Conservation (phyloP, 2,329 filamentous ascomycete species). For the Aspergillus bombycis region DNA sequence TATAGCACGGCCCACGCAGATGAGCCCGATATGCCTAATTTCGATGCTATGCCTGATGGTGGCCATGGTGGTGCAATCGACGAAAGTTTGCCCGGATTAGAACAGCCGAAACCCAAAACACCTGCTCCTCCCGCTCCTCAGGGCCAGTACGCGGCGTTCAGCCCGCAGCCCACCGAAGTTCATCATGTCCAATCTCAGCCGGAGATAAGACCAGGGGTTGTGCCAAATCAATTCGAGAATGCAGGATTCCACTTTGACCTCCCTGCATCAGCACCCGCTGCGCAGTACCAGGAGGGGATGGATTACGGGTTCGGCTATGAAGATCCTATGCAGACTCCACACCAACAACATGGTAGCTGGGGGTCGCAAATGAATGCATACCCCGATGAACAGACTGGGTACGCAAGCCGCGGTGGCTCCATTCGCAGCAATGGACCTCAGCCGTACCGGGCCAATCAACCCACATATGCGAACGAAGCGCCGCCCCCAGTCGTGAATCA, state of each 20-base stretch:
- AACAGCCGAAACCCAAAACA: constrained; percentile 32
- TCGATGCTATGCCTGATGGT: constrained; percentile 57
- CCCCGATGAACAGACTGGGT: constrained; percentile 10
- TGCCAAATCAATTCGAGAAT: constrained; percentile 42
- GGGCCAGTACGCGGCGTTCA: constrained; percentile 41
- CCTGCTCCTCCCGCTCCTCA: constrained; percentile 23
- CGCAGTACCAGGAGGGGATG: constrained; percentile 20
- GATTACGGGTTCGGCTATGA: constrained; percentile 29
- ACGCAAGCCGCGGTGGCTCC: constrained; percentile 14
- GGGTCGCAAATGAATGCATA: constrained; percentile 17
- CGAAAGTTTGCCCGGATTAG: constrained; percentile 39
- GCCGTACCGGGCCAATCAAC: constrained; percentile 26
- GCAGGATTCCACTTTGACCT: constrained; percentile 74
- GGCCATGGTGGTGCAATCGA: constrained; percentile 31
- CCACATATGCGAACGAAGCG: constrained; percentile 24
- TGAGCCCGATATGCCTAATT: constrained; percentile 66
- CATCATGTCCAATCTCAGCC: constrained; percentile 51
- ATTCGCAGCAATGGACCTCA: constrained; percentile 24
- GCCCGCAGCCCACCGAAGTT: constrained; percentile 32
- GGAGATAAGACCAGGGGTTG: constrained; percentile 39
- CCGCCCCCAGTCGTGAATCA: constrained; percentile 15
- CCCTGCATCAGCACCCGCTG: constrained; percentile 42
- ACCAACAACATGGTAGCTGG: constrained; percentile 17
- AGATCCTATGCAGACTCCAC: constrained; percentile 20
- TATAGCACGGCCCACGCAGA: constrained; percentile 52